These are phyloP conservation scores for Novymonas esmeraldas DNA, from an alignment of 208 protist genomes.

Conservation along the genomic window DNA sequence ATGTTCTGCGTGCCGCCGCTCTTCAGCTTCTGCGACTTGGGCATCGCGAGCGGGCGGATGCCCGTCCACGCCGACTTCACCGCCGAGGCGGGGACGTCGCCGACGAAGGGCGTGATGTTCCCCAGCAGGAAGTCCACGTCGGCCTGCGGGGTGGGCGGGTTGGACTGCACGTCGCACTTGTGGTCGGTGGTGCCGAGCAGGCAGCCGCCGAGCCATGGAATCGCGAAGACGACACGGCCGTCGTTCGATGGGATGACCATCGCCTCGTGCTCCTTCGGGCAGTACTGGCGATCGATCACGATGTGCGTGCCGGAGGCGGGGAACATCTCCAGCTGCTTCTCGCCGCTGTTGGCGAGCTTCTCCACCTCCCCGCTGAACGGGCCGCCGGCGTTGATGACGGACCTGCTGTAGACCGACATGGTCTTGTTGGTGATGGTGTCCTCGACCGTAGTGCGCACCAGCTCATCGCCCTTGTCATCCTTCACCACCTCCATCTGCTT, in stretches of 20 bases:
- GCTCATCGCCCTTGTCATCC: slow-evolving; percentile 45
- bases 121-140: slow-evolving; percentile 92
- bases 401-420: slow-evolving; percentile 82
- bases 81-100: slow-evolving; percentile 56
- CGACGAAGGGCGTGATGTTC: slow-evolving; percentile 66
- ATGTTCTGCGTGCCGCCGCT: slow-evolving; percentile 73
- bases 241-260: slow-evolving; percentile 92
- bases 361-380: slow-evolving; percentile 86
- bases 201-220: slow-evolving; percentile 93
- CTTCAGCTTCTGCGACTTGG: slow-evolving; percentile 21
- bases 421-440: slow-evolving; percentile 77
- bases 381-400: slow-evolving; percentile 92
- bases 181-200: slow-evolving; percentile 95
- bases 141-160: slow-evolving; percentile 49
- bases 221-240: slow-evolving; percentile 93
- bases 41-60: slow-evolving; percentile 81
- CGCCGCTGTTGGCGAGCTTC: slow-evolving; percentile 65
- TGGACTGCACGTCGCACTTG: slow-evolving; percentile 59
- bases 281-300: slow-evolving; percentile 81
- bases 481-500: slow-evolving; percentile 56
- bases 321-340: slow-evolving; percentile 55
- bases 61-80: slow-evolving; percentile 87
- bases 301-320: slow-evolving; percentile 89
- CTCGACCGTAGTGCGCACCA: slow-evolving; percentile 74
- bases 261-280: slow-evolving; percentile 68